These are phyloP conservation scores for Backusella morwellensis DNA, from an alignment of 192 early-diverging fungal genomes.

Conservation along the genomic window DNA sequence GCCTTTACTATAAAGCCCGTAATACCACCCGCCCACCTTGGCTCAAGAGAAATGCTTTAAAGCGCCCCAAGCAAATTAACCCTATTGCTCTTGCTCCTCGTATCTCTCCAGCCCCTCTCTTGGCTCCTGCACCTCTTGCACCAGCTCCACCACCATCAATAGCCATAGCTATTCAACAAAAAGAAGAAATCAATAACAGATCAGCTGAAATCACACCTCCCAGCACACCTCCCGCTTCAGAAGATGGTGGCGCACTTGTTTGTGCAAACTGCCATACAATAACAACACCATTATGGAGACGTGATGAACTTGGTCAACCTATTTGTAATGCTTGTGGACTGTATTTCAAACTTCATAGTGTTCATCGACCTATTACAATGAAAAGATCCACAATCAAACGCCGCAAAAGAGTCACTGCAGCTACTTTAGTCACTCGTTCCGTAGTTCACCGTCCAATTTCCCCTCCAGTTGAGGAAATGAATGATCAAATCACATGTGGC, in stretches of 20 bases:
- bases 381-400: slow-evolving; percentile 69
- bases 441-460: slow-evolving; percentile 1
- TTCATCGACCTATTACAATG: slow-evolving; percentile 71
- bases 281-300: slow-evolving; percentile 73
- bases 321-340: slow-evolving; percentile 94
- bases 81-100: slow-evolving; percentile 7
- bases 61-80: slow-evolving; percentile 7
- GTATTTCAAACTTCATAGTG: slow-evolving; percentile 81
- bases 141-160: not conserved
- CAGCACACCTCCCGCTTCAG: not conserved
- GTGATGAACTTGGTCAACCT: slow-evolving; percentile 62
- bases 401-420: slow-evolving; percentile 42
- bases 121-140: not conserved
- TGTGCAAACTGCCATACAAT: slow-evolving; percentile 75
- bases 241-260: not conserved
- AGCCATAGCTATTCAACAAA: not conserved
- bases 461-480: not conserved
- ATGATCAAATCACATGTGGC: not conserved
- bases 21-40: slow-evolving; percentile 54
- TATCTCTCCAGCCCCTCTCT: slow-evolving; percentile 17
- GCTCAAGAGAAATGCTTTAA: slow-evolving; percentile 47
- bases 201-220: not conserved
- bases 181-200: not conserved
- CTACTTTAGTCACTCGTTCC: not conserved
- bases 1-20: slow-evolving; percentile 55